Conservation (phyloP, 805 yeast species). For the Maudiozyma saulgeensis region DNA sequence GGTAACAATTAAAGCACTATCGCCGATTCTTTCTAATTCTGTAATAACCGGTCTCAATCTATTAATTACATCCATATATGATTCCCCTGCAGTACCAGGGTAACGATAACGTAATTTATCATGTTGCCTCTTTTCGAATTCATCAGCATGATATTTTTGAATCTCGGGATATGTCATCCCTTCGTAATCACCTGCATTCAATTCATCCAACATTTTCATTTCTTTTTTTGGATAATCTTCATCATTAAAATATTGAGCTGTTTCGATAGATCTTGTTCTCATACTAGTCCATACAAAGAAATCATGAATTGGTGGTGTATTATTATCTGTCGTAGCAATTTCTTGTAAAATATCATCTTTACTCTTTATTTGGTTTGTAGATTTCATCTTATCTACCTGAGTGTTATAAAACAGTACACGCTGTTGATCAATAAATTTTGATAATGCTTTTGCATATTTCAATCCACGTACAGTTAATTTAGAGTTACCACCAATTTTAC, state of each 20-base stretch:
- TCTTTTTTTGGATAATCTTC: constrained; percentile 68
- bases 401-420: constrained; percentile 55
- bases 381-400: constrained; percentile 36
- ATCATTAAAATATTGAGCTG: constrained; percentile 70
- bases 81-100: constrained; percentile 97
- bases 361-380: constrained; percentile 2
- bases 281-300: constrained; percentile 92
- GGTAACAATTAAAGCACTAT: constrained; percentile 71
- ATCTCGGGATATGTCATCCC: constrained; percentile 90
- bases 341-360: constrained; percentile 31
- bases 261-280: constrained; percentile 68
- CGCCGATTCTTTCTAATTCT: constrained; percentile 85
- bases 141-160: constrained; percentile 60
- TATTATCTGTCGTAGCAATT: constrained; percentile 4
- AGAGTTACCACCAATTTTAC: constrained; percentile 90
- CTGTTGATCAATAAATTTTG: constrained; percentile 64
- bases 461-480: constrained; percentile 68
- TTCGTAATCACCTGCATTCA: constrained; percentile 88
- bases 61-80: constrained; percentile 86
- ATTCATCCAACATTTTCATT: constrained; percentile 86
- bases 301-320: constrained; percentile 35
- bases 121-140: constrained; percentile 62
- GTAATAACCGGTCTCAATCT: constrained; percentile 82
- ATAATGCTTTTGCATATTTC: constrained; percentile 62
- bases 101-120: constrained; percentile 81